phyloP scores from a whole-genome alignment of 306 rosid genomes.

The Cucurbita pepo region DNA sequence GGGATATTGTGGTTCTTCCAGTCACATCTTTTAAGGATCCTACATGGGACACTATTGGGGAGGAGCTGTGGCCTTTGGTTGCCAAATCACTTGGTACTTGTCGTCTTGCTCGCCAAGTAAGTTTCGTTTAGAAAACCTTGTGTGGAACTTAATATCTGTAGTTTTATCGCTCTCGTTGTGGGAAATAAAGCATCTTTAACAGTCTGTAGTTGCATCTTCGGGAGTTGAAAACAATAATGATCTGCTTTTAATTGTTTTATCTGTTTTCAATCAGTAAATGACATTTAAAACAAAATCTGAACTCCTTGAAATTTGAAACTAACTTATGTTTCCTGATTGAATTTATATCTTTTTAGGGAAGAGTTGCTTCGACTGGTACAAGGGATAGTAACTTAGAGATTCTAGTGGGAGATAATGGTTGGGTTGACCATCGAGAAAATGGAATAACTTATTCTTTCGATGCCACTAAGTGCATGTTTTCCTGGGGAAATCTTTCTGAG shows the following conservation, averaged over 20 bases:
- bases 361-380: constrained; percentile 71
- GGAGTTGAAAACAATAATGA: neutral
- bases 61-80: constrained; percentile 64
- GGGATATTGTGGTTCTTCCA: constrained; percentile 75
- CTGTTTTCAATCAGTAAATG: neutral
- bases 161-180: neutral
- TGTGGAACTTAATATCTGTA: neutral
- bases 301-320: neutral
- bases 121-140: constrained; percentile 1
- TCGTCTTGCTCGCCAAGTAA: constrained; percentile 80
- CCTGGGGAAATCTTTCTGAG: constrained; percentile 98
- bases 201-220: neutral
- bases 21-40: constrained; percentile 52
- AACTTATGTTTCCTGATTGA: neutral
- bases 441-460: constrained; percentile 76
- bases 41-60: constrained; percentile 47
- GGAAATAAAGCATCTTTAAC: neutral
- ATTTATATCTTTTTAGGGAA: constrained; percentile 35
- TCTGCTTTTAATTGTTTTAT: neutral
- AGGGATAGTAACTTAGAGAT: constrained; percentile 83
- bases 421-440: constrained; percentile 91
- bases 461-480: constrained; percentile 88
- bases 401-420: constrained; percentile 76
- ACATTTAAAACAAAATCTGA: neutral
- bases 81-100: constrained; percentile 56